Evolutionary conservation across 2,329 filamentous ascomycete species (phyloP), one percentile per base, ranked within the genome.

Genomic region (Colletotrichum sp.): DNA sequence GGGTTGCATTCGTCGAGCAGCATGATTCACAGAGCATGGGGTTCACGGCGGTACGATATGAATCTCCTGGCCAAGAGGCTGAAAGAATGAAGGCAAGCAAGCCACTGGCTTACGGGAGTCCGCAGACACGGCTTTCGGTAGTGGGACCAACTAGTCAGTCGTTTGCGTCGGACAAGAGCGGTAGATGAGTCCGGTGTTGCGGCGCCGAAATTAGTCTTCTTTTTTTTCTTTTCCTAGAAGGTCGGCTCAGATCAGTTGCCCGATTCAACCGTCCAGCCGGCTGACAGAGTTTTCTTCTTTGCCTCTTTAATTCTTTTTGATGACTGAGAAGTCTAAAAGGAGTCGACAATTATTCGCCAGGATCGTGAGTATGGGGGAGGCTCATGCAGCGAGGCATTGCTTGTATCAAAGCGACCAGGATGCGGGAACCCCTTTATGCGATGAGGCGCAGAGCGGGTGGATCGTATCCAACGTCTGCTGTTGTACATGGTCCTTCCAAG

Each of bases 341-440:
- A 34, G 34, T 10, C n/a, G 30, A 44, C n/a, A 49, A 13, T 49
- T 28, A 18, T 59, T 30, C 32, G 28, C 39, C 39, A 68, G 69
- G 73, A 44, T 57, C 69, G n/a, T 26, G n/a, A 44, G 16, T 13
- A 74, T 72, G 64, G 74, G 73, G 73, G 44, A 68, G 24, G 49
- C 70, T 74, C 64, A 76, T 76, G 74, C 70, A 16, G 44, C 18
- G 65, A 74, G 70, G 70, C 70, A 64, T 73, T 69, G 70, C 64
- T 59, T 49, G 70, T 69, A 69, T 69, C 70, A 73, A 39, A 69
- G 49, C 49, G 34, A 32, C 70, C 65, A 73, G 74, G 74, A 69
- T 76, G 57, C 44, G 34, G 16, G 52, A 71, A 55, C 73, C 72
- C 70, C 74, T 76, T 76, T 76, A 76, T 76, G 70, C 74, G 34